These are phyloP conservation scores for Mycena polygramma DNA, from an alignment of 768 basidiomycete species.

Conservation along the genomic window DNA sequence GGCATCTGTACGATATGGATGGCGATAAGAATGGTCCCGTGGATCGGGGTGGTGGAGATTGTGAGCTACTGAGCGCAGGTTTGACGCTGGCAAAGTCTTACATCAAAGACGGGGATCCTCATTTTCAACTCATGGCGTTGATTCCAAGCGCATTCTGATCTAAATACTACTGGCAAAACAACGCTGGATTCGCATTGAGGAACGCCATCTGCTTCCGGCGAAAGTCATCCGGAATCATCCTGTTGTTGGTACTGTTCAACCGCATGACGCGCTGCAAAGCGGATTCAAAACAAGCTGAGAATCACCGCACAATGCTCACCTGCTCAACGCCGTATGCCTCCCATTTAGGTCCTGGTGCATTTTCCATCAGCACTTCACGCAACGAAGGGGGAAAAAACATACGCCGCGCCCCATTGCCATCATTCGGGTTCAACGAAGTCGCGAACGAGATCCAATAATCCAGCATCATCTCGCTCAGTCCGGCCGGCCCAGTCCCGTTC, in stretches of 20 bases:
- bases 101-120: constrained; percentile 7
- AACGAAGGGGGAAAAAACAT: neutral
- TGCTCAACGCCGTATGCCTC: neutral
- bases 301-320: neutral
- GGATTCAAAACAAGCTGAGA: neutral
- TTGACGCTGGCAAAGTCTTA: constrained; percentile 25
- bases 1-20: constrained; percentile 51
- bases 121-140: constrained; percentile 29
- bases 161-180: constrained; percentile 19
- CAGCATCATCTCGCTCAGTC: constrained; percentile 29
- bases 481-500: constrained; percentile 19
- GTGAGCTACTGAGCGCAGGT: constrained; percentile 39
- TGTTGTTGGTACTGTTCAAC: constrained; percentile 24
- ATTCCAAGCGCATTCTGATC: neutral
- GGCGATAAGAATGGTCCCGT: constrained; percentile 50
- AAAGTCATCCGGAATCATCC: constrained; percentile 25
- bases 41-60: constrained; percentile 43
- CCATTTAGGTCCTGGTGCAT: constrained; percentile 10
- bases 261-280: constrained; percentile 11
- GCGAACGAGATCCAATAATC: constrained; percentile 37
- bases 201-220: constrained; percentile 14
- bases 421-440: constrained; percentile 27
- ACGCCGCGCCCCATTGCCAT: constrained; percentile 26
- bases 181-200: neutral
- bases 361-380: neutral